phyloP scores from a whole-genome alignment of 257 asterid species.

The Rehmannia glutinosa region DNA sequence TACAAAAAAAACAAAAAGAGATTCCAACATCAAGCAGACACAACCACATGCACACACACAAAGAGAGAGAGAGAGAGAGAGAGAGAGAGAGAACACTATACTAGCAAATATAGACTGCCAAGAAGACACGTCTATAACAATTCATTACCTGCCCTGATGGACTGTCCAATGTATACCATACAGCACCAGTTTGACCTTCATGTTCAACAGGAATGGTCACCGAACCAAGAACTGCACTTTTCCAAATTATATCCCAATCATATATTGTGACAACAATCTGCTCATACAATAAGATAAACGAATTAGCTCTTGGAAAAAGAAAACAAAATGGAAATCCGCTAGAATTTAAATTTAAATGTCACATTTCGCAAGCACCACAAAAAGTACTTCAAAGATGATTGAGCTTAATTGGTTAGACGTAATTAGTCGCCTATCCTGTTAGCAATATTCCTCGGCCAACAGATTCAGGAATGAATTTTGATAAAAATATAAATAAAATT shows the following conservation, averaged over 20 bases:
- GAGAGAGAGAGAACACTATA: too few species aligned
- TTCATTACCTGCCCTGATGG: conserved; percentile 85
- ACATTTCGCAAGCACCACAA: neutral
- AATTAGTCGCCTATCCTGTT: neutral
- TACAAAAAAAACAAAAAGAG: conserved; percentile 23
- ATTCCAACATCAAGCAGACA: neutral
- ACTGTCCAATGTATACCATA: conserved; percentile 87
- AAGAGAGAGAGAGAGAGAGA: neutral
- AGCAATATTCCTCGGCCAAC: neutral
- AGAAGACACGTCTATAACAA: neutral
- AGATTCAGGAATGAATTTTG: neutral
- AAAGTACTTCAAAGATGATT: neutral
- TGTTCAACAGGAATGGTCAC: conserved; percentile 64
- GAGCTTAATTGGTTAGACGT: neutral
- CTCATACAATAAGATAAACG: conserved; percentile 26
- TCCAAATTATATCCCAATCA: conserved; percentile 99
- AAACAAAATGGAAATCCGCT: conserved; percentile 4
- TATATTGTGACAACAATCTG: conserved; percentile 93
- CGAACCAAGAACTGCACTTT: conserved; percentile 98
- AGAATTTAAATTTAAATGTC: neutral
- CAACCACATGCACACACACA: too few species aligned
- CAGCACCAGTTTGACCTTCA: conserved; percentile 85
- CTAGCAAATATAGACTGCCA: conserved; percentile 8
- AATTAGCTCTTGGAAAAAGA: conserved; percentile 27
- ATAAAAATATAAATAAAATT: neutral